phyloP scores from a whole-genome alignment of 192 early-diverging fungal genomes.

The Gonapodya prolifera region DNA sequence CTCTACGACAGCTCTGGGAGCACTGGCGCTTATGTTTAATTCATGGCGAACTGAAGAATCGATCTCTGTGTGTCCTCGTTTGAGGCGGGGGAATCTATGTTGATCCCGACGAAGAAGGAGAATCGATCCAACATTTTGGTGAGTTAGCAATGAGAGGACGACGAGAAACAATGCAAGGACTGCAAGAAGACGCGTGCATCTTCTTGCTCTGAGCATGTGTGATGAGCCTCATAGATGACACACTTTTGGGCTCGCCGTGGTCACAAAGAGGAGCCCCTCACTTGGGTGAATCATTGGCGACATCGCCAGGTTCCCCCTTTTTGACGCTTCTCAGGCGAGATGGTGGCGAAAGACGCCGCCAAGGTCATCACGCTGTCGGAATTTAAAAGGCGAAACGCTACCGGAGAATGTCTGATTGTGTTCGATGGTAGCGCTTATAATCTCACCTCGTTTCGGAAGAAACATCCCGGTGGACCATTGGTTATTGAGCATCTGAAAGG shows the following conservation, averaged over 20 bases:
- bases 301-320: too few relatives aligned
- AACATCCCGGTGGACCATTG: constrained; percentile 87
- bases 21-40: too few relatives aligned
- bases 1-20: neutral
- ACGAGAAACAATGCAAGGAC: neutral
- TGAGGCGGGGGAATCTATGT: too few relatives aligned
- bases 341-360: neutral
- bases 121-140: neutral
- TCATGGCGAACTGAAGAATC: too few relatives aligned
- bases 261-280: too few relatives aligned
- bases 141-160: neutral
- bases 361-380: neutral
- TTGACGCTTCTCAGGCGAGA: neutral
- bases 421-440: constrained; percentile 80
- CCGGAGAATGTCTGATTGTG: constrained; percentile 72
- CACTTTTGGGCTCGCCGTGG: too few relatives aligned
- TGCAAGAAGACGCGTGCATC: neutral
- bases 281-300: too few relatives aligned
- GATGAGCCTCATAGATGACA: too few relatives aligned
- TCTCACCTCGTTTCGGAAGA: constrained; percentile 50
- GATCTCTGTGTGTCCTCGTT: too few relatives aligned
- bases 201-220: neutral
- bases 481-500: constrained; percentile 78
- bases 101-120: too few relatives aligned
- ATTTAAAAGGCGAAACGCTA: neutral